A percentile compares a stretch with the other conserved stretches of the same genome.
phyloP scores from a whole-genome alignment of 106 monocot species.

The Dendrobium chrysotoxum region DNA sequence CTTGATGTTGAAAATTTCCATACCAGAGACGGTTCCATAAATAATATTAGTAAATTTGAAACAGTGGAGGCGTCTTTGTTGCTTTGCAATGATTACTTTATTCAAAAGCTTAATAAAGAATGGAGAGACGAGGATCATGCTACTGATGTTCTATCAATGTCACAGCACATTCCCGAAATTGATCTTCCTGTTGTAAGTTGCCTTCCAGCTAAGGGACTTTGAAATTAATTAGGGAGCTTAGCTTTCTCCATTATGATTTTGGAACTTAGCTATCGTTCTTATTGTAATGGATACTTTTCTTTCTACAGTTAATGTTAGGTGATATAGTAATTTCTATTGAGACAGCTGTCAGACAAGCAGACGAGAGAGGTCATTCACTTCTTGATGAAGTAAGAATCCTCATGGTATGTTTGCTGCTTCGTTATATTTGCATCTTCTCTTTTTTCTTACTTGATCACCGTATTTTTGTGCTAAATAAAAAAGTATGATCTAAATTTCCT shows the following conservation, averaged over 20 bases:
- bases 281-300: neutral
- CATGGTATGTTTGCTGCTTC: constrained; percentile 32
- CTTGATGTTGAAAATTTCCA: constrained; percentile 60
- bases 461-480: neutral
- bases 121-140: constrained; percentile 85
- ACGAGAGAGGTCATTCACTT: constrained; percentile 72
- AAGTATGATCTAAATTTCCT: neutral
- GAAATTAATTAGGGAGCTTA: neutral
- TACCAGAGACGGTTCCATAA: constrained; percentile 74
- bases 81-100: constrained; percentile 87
- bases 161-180: constrained; percentile 77
- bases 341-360: constrained; percentile 80
- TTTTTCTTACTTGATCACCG: neutral
- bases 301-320: constrained; percentile 66
- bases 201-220: neutral
- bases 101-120: constrained; percentile 82
- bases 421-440: neutral
- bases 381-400: constrained; percentile 88
- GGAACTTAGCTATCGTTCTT: neutral
- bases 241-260: neutral
- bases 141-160: constrained; percentile 90
- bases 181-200: constrained; percentile 77
- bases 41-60: constrained; percentile 68
- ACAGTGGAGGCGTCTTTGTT: constrained; percentile 77
- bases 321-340: constrained; percentile 85